Base-by-base conservation (phyloP, 2,329 filamentous ascomycete species). In the Exserohilum rostratum region DNA sequence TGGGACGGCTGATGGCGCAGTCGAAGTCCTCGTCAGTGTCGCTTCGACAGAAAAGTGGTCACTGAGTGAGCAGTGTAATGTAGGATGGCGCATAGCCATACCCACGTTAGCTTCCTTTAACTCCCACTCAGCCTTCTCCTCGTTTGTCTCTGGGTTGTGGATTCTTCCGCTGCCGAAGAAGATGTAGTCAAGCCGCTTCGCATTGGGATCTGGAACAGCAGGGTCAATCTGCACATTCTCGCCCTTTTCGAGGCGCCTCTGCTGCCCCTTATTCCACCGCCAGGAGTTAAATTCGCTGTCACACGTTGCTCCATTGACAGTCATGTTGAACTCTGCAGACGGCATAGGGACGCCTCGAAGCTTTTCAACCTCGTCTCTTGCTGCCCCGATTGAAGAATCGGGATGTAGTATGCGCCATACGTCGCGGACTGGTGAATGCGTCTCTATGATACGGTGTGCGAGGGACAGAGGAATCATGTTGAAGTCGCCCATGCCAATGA, bases 41-140 rank as follows among this genome's bases (percentile, higher is more conserved):
- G 90, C 87, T 72, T 93, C 89, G 48, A 98, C 89, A 18, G 91
- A 92, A 74, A 97, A 98, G 74, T 98, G 95, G 71, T 99, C 93
- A 65, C 92, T 97, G 22, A 98, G 82, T 1, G 91, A 96, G 77
- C 92, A 96, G 58, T 86, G 83, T 1, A 97, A 81, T 1, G 84
- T 85, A 0, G 92, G 90, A 74, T 97, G 93, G 9, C 90, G 87
- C 70, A 89, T 84, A 17, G 86, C 88, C 86, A 97, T 91, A 55
- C 89, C 88, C 1, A 99, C 89, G 45, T 85, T 83, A 3, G 85
- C 88, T 6, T 83, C 81, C 55, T 86, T 82, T 54, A 97, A 86
- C 11, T 84, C 79, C 92, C 93, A 97, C 52, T 76, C 75, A 6
- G 64, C 50, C 1, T 52, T 63, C 5, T 58, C 51, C 20, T 69